Evolutionary conservation across 2,329 filamentous ascomycete genomes (phyloP).

Genomic region (Orbilia quercus): DNA sequence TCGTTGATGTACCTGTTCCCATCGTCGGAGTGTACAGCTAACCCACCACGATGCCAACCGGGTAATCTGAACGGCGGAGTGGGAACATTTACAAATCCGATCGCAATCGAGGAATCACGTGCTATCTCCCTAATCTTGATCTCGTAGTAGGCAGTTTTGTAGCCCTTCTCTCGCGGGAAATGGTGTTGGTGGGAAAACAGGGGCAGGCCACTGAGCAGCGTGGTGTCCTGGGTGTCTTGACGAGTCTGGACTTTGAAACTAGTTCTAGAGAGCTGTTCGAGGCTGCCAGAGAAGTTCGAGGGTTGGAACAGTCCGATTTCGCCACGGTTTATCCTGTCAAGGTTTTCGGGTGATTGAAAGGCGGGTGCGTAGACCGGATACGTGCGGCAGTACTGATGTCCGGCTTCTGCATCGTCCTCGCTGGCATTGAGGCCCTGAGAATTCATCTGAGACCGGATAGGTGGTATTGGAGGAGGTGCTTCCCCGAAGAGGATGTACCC

Average conservation of each 20-base stretch:
- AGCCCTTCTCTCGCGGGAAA: slow-evolving; percentile 68
- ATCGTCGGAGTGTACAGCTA: slow-evolving; percentile 84
- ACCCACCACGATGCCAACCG: slow-evolving; percentile 80
- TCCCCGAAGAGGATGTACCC: slow-evolving; percentile 48
- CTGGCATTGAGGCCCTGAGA: slow-evolving; percentile 70
- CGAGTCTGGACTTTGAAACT: slow-evolving; percentile 63
- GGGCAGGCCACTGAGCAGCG: slow-evolving; percentile 75
- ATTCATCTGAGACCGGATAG: slow-evolving; percentile 33
- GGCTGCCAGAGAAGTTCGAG: slow-evolving; percentile 65
- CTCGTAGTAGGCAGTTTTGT: slow-evolving; percentile 77
- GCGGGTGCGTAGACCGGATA: slow-evolving; percentile 71
- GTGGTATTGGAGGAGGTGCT: slow-evolving; percentile 34
- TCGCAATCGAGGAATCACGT: slow-evolving; percentile 68
- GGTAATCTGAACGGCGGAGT: slow-evolving; percentile 82
- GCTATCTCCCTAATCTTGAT: slow-evolving; percentile 69
- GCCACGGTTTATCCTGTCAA: slow-evolving; percentile 66
- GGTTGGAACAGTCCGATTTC: slow-evolving; percentile 71
- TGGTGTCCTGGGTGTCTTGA: slow-evolving; percentile 67
- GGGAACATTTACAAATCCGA: slow-evolving; percentile 78
- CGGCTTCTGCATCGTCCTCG: slow-evolving; percentile 72
- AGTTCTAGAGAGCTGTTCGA: slow-evolving; percentile 65
- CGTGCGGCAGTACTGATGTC: slow-evolving; percentile 73
- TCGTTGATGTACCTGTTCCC: slow-evolving; percentile 81
- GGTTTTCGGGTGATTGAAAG: slow-evolving; percentile 65
- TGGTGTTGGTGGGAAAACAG: slow-evolving; percentile 72